Base-by-base conservation (phyloP, 163 green algal genomes). In the Smithsoniella earleae region DNA sequence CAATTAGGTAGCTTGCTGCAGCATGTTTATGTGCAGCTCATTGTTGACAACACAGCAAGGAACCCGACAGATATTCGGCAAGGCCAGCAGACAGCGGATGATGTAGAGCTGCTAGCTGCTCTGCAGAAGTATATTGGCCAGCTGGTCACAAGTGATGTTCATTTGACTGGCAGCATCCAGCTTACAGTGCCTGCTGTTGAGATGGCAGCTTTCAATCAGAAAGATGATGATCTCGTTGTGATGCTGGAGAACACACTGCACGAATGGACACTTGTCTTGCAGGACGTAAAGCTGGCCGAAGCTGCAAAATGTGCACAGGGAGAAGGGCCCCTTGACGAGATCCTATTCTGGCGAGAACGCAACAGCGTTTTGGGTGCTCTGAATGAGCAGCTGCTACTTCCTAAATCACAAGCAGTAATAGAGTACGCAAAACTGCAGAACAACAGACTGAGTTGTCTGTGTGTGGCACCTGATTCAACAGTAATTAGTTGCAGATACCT, bases 301-400 rank as follows among this genome's bases (percentile, higher is more conserved):
- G 38, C 31, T 13, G 66, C 33, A 18, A 74, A 75, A 64, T 73
- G 40, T 55, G 66, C 44, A 75, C 18, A 16, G 43, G 58, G 58
- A n/a, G 27, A 63, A 62, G 86, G 87, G 2, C 87, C 90, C 2
- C 79, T 96, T 55, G 88, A 82, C 31, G 90, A 96, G 80, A 90
- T 96, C 49, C 83, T 93, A 36, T 93, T 91, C 75, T 96, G 90
- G 90, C 76, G 87, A n/a, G 82, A 88, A 64, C 80, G 88, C 6
- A 91, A 89, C 55, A 87, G 84, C 20, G 80, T 88, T 49, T 80
- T 94, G 16, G 82, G 78, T 34, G 77, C 77, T 3, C 66, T 96
- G 65, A 87, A 89, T 76, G 89, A 95, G 81, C 90, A 96, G 84
- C 81, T 96, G 4, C 88, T 88, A 65, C 73, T 87, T 62, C 85